These are phyloP conservation scores for Coix lacrymajobi DNA, from an alignment of 176 grass and related monocot genomes.

Conservation along the genomic window DNA sequence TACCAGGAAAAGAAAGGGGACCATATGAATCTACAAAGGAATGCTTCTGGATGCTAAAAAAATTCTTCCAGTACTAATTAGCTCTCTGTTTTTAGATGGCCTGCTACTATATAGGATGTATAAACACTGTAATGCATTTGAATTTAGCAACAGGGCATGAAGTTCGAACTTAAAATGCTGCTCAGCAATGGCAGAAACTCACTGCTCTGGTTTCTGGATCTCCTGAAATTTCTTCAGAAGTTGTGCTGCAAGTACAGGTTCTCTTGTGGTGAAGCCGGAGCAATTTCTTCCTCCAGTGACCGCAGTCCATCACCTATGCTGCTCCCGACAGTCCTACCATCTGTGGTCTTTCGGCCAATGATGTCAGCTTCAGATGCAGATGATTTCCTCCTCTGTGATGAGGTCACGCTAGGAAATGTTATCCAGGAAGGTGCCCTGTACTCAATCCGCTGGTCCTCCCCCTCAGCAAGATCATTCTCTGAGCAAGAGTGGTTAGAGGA, in stretches of 20 bases:
- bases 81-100: neutral
- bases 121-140: neutral
- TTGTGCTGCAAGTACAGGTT: slow-evolving; percentile 96
- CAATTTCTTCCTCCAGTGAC: slow-evolving; percentile 95
- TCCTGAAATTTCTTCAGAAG: slow-evolving; percentile 59
- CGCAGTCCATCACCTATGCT: slow-evolving; percentile 59
- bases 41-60: slow-evolving; percentile 15
- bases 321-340: slow-evolving; percentile 59
- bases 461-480: slow-evolving; percentile 73
- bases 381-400: slow-evolving; percentile 93
- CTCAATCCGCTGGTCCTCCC: slow-evolving; percentile 71
- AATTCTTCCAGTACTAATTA: slow-evolving; percentile 22
- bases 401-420: slow-evolving; percentile 90
- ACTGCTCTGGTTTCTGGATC: neutral
- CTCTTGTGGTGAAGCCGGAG: slow-evolving; percentile 76
- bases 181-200: neutral
- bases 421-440: slow-evolving; percentile 96
- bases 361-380: slow-evolving; percentile 86
- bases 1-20: slow-evolving; percentile 3
- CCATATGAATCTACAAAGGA: slow-evolving; percentile 38
- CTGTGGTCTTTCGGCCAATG: slow-evolving; percentile 60
- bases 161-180: slow-evolving; percentile 9
- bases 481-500: slow-evolving; percentile 97
- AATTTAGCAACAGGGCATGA: slow-evolving; percentile 25
- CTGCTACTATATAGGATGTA: neutral